Conservation (phyloP, 805 yeast genomes). For the Novakomyces olei region DNA sequence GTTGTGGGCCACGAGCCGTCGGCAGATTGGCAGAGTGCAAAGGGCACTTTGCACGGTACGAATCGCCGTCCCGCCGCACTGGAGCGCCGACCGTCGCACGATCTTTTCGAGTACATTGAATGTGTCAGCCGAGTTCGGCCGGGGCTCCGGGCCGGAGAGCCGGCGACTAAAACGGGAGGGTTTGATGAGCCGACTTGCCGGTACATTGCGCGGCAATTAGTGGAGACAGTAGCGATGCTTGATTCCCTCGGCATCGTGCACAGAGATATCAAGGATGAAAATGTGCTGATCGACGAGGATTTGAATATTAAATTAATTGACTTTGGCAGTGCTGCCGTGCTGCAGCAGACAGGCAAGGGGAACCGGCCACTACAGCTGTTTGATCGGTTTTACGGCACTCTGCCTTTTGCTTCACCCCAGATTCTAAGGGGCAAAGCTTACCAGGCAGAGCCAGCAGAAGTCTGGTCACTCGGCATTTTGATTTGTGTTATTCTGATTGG, state of each 20-base stretch:
- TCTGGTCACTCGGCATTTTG: slow-evolving; percentile 10
- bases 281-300: slow-evolving; percentile 54
- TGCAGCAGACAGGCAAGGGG: slow-evolving; percentile 1
- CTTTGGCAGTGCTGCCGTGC: slow-evolving; percentile 28
- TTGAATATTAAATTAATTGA: slow-evolving; percentile 62
- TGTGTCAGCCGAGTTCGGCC: too few relatives aligned
- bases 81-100: neutral
- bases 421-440: slow-evolving; percentile 7
- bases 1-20: too few relatives aligned
- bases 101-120: neutral
- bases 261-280: slow-evolving; percentile 61
- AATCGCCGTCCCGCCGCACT: too few relatives aligned
- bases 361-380: slow-evolving; percentile 5
- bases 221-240: slow-evolving; percentile 9
- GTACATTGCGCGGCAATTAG: slow-evolving; percentile 9
- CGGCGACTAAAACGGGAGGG: too few relatives aligned
- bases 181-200: slow-evolving; percentile 9
- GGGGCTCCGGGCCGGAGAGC: too few relatives aligned
- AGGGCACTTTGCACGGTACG: too few relatives aligned
- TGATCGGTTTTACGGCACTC: slow-evolving; percentile 9
- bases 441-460: slow-evolving; percentile 10
- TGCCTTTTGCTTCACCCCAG: slow-evolving; percentile 10
- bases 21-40: too few relatives aligned
- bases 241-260: slow-evolving; percentile 6
- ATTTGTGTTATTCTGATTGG: slow-evolving; percentile 9